phyloP scores from a whole-genome alignment of 169 alveolate genomes.

The Eimeria zaria region DNA sequence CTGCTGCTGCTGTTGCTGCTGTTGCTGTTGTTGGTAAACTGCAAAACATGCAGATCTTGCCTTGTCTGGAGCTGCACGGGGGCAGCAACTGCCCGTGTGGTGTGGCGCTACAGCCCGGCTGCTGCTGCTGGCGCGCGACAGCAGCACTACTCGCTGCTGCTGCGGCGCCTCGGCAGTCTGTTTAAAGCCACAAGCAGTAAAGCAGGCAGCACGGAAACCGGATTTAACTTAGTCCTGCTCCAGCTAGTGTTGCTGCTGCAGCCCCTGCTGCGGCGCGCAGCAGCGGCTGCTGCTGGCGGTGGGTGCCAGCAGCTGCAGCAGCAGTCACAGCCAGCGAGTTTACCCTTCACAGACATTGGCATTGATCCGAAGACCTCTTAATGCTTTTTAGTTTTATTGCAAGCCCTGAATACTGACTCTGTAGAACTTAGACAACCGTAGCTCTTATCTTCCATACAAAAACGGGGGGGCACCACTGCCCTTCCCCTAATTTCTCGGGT shows the following conservation, averaged over 20 bases:
- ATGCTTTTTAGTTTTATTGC: background rate
- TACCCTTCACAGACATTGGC: background rate
- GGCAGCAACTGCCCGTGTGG: conserved; percentile 41
- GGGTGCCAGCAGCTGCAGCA: conserved; percentile 80
- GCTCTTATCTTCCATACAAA: conserved; percentile 6
- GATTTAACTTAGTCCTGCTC: conserved; percentile 61
- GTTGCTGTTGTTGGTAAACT: conserved; percentile 36
- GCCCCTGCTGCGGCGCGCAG: conserved; percentile 79
- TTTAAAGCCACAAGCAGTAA: conserved; percentile 71
- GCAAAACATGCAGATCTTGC: conserved; percentile 66
- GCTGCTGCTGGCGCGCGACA: conserved; percentile 70
- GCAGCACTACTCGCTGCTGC: conserved; percentile 79
- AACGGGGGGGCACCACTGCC: conserved; percentile 17
- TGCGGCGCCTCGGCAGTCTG: conserved; percentile 72
- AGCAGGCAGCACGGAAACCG: conserved; percentile 73
- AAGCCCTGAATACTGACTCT: background rate
- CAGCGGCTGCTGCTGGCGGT: conserved; percentile 80
- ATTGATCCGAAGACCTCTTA: background rate
- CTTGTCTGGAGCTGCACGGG: conserved; percentile 55
- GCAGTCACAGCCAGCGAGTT: conserved; percentile 9
- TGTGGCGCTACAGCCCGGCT: conserved; percentile 79
- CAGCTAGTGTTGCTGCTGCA: conserved; percentile 73
- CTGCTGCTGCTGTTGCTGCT: conserved; percentile 55
- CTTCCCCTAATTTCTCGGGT: background rate
- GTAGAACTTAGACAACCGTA: background rate